Evolutionary conservation across 352 stramenopile genomes (phyloP).

Genomic region (Globisporangium paroecandrum): DNA sequence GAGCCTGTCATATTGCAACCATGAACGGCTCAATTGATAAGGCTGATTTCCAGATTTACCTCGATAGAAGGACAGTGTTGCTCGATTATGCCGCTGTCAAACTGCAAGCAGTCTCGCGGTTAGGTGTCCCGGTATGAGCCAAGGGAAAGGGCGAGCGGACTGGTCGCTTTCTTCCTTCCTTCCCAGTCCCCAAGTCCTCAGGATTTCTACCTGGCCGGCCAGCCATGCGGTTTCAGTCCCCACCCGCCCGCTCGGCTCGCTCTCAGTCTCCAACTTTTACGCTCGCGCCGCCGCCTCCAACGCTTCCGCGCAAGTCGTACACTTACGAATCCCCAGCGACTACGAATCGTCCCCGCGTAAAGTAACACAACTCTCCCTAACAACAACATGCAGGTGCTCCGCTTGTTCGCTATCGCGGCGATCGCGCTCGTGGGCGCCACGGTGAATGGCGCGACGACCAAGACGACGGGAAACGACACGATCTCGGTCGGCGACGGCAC

Average conservation of each 20-base stretch:
- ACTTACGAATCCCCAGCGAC: not conserved
- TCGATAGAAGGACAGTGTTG: not conserved
- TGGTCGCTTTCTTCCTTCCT: not conserved
- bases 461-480: conserved; percentile 25
- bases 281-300: conserved; percentile 4
- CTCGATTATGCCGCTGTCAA: not conserved
- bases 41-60: not conserved
- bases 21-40: not conserved
- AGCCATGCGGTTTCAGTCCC: not conserved
- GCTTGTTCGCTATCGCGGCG: conserved; percentile 12
- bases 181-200: not conserved
- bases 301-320: conserved; percentile 9
- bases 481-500: conserved; percentile 65
- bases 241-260: not conserved
- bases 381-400: conserved; percentile 17
- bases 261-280: conserved; percentile 21
- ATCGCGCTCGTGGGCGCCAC: conserved; percentile 11
- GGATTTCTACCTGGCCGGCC: not conserved
- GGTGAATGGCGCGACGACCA: conserved; percentile 3
- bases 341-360: not conserved
- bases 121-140: not conserved
- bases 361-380: not conserved
- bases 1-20: not conserved
- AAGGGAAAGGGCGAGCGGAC: not conserved
- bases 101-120: not conserved